phyloP scores from a whole-genome alignment of 306 rosid genomes.

The Erythrophleum fordii region DNA sequence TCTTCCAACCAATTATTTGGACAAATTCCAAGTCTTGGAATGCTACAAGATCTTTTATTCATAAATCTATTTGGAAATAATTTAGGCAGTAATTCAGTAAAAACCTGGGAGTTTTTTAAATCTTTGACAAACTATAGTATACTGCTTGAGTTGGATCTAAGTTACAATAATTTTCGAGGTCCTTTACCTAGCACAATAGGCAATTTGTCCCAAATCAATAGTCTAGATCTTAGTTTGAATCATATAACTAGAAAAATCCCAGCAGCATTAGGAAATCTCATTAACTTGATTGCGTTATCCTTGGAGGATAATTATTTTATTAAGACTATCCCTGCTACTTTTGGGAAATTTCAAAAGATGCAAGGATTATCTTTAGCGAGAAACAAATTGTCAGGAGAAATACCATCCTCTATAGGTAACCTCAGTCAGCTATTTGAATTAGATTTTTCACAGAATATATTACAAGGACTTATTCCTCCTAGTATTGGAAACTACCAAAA shows the following conservation, averaged over 20 bases:
- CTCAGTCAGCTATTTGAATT: slow-evolving; percentile 32
- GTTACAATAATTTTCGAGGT: slow-evolving; percentile 46
- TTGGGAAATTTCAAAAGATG: slow-evolving; percentile 34
- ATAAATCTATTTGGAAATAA: neutral
- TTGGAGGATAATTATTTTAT: neutral
- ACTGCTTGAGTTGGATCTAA: neutral
- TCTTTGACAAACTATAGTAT: slow-evolving; percentile 41
- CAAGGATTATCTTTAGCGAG: neutral
- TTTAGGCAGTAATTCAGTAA: slow-evolving; percentile 40
- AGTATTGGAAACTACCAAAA: slow-evolving; percentile 27
- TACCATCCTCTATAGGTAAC: slow-evolving; percentile 44
- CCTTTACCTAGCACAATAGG: slow-evolving; percentile 34
- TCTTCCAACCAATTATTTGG: neutral
- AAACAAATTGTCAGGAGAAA: no score
- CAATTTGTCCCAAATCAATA: slow-evolving; percentile 40
- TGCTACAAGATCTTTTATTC: neutral
- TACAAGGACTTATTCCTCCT: slow-evolving; percentile 47
- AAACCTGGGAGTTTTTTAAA: slow-evolving; percentile 42
- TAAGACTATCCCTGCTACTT: slow-evolving; percentile 34
- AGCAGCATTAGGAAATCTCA: slow-evolving; percentile 29
- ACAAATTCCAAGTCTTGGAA: slow-evolving; percentile 38
- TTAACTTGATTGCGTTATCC: neutral
- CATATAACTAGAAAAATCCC: slow-evolving; percentile 41
- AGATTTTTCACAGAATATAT: slow-evolving; percentile 1
- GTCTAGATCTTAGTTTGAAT: neutral